phyloP scores from a whole-genome alignment of 2,329 filamentous ascomycete genomes.

The Beauveria bassiana region DNA sequence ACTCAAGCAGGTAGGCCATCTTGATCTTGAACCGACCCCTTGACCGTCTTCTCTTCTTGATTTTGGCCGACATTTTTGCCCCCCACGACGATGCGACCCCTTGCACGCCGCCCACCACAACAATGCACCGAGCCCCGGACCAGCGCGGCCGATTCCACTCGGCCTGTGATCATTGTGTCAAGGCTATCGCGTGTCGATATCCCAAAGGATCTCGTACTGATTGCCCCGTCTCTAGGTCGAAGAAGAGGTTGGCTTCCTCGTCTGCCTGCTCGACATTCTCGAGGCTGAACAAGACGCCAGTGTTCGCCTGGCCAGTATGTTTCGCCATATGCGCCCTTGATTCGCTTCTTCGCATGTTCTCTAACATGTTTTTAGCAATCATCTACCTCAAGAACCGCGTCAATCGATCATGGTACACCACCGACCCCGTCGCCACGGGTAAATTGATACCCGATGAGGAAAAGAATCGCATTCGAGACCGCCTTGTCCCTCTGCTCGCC shows the following conservation, averaged over 20 bases:
- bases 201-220: not conserved
- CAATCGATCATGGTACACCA: slow-evolving; percentile 79
- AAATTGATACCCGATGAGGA: slow-evolving; percentile 79
- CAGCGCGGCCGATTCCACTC: not conserved
- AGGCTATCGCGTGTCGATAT: not conserved
- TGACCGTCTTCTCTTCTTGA: slow-evolving; percentile 7
- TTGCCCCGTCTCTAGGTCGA: slow-evolving; percentile 57
- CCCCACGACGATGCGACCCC: slow-evolving; percentile 6
- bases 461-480: slow-evolving; percentile 78
- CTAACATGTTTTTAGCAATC: slow-evolving; percentile 53
- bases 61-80: slow-evolving; percentile 5
- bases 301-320: slow-evolving; percentile 81
- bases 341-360: slow-evolving; percentile 10
- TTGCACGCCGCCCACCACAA: not conserved
- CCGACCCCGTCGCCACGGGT: slow-evolving; percentile 65
- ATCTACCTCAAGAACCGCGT: slow-evolving; percentile 98
- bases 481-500: slow-evolving; percentile 82
- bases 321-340: slow-evolving; percentile 13
- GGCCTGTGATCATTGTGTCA: not conserved
- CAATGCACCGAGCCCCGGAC: not conserved
- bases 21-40: not conserved
- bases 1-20: slow-evolving; percentile 63
- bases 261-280: slow-evolving; percentile 83
- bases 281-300: slow-evolving; percentile 79
- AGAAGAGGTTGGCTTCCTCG: slow-evolving; percentile 80